phyloP scores from a whole-genome alignment of 768 basidiomycete species.

The Fibroporia radiculosa region DNA sequence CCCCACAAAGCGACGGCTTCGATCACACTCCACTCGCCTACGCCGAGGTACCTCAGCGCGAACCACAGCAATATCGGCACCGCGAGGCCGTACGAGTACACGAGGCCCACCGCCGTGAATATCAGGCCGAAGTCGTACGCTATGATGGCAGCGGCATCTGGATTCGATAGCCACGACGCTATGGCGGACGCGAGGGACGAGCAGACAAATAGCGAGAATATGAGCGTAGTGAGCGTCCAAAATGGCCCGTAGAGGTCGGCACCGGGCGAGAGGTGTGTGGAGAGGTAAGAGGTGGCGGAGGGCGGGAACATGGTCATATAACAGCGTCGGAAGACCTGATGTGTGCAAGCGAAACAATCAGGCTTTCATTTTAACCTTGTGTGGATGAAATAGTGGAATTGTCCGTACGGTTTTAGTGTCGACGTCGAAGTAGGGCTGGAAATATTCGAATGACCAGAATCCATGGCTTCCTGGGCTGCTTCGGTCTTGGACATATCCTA shows the following conservation, averaged over 20 bases:
- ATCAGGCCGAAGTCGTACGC: slow-evolving; percentile 86
- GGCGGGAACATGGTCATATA: slow-evolving; percentile 74
- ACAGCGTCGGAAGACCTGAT: slow-evolving; percentile 67
- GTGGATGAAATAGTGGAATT: slow-evolving; percentile 2
- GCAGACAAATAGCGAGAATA: slow-evolving; percentile 88
- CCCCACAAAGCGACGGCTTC: slow-evolving; percentile 81
- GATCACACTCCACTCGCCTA: slow-evolving; percentile 83
- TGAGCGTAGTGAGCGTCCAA: slow-evolving; percentile 95
- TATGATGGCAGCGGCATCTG: slow-evolving; percentile 35
- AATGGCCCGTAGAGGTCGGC: slow-evolving; percentile 86
- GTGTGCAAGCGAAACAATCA: slow-evolving; percentile 9
- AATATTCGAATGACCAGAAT: slow-evolving; percentile 82
- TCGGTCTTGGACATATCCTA: slow-evolving; percentile 61
- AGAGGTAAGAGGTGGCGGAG: slow-evolving; percentile 49
- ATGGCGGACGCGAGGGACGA: slow-evolving; percentile 89
- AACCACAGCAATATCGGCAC: slow-evolving; percentile 82
- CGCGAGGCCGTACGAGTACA: slow-evolving; percentile 83
- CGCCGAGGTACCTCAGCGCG: slow-evolving; percentile 75
- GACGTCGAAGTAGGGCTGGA: slow-evolving; percentile 83
- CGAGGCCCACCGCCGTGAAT: slow-evolving; percentile 72
- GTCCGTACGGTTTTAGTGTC: slow-evolving; percentile 64
- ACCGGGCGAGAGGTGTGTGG: slow-evolving; percentile 56
- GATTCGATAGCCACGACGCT: slow-evolving; percentile 70
- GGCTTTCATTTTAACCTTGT: not conserved
- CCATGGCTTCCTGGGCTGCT: slow-evolving; percentile 40